Base-by-base conservation (phyloP, 805 yeast genomes). In the Nakazawaea molendinolei region DNA sequence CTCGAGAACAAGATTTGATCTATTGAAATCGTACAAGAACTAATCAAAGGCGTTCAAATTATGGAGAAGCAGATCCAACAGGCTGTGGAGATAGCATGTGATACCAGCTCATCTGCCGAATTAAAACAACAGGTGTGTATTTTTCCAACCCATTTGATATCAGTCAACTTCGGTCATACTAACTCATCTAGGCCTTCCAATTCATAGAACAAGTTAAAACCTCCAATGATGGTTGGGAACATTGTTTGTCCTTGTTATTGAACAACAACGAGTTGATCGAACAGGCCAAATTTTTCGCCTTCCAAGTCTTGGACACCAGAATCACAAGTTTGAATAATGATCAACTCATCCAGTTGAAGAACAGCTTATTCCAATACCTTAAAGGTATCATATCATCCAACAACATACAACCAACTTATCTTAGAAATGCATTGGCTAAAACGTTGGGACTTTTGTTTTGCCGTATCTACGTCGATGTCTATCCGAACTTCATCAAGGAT, bases 41-140 rank as follows among this genome's bases (percentile, higher is more conserved):
- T n/a, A n/a, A n/a, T n/a, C n/a, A n/a, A n/a, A 10, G 6, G 28
- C n/a, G 28, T 25, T 25, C 28, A 25, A 7, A 28, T 15, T 18
- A 59, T 60, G 64, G 64, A 60, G 33, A 31, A 50, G 44, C 94
- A 87, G 65, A 80, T 89, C 50, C 86, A 75, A 56, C 92, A 86
- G 61, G 96, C 95, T 28, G 92, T 89, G 32, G 79, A 75, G 44
- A 76, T 86, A 44, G 95, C 95, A 6, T 71, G 83, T 36, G 76
- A 77, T 55, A 80, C 84, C 21, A 65, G 78, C 18, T 71, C 79
- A 8, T 86, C 82, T 53, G 61, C 68, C 12, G 63, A 52, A 27
- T 61, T 86, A 33, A 79, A 78, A 51, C 74, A 70, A 43, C 80
- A 77, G 56, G 81, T 41, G 18, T 23, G 44, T 34, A 3, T 17